Percentiles rank a stretch among this genome's conserved stretches.
Evolutionary conservation across 2,329 filamentous ascomycete species (phyloP).

Genomic region (Zasmidium citrigriseum): DNA sequence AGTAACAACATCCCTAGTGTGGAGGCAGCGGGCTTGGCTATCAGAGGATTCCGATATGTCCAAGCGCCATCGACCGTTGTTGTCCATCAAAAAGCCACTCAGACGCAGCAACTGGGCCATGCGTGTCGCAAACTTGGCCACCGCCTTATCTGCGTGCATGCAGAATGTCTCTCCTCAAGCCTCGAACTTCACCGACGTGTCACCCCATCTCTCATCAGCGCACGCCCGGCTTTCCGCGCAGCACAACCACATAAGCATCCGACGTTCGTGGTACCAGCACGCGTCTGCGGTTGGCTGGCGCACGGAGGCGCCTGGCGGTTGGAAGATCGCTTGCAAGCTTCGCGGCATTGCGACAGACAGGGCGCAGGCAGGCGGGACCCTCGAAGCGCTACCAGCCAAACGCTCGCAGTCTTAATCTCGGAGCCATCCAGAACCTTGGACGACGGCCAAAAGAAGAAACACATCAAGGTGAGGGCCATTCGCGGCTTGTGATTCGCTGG

Average conservation of each 20-base stretch:
- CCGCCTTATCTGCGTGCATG: too few relatives aligned
- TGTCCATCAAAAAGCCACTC: neutral
- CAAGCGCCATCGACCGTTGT: neutral
- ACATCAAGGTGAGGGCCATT: too few relatives aligned
- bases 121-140: neutral
- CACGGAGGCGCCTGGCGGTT: neutral
- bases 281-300: neutral
- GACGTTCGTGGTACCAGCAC: neutral
- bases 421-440: neutral
- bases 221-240: neutral
- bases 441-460: neutral
- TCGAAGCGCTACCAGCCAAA: neutral
- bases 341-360: neutral
- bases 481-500: neutral
- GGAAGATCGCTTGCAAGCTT: neutral
- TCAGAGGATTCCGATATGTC: neutral
- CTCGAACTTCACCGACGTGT: too few relatives aligned
- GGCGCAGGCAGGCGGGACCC: neutral
- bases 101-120: neutral
- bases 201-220: neutral
- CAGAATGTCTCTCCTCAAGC: too few relatives aligned
- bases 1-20: too few relatives aligned
- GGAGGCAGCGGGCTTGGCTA: neutral
- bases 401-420: neutral
- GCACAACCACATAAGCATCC: neutral